Evolutionary conservation across 345 rosid species (phyloP), one percentile per base, ranked within the genome.

Genomic region (Syzygium aromaticum): DNA sequence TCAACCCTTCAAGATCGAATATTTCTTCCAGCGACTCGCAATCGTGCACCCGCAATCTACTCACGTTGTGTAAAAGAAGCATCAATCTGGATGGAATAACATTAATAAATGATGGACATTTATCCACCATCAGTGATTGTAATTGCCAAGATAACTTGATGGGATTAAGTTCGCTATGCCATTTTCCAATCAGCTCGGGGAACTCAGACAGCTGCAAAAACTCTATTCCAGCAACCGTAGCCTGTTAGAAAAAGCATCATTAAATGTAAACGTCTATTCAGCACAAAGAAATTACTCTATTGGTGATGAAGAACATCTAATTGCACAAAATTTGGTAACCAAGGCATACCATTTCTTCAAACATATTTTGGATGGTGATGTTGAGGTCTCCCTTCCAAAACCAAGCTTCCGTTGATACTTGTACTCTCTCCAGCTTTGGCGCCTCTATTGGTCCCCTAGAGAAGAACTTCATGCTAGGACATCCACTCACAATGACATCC

Each of bases 201-300:
- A 64, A 30, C 11, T 30, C 1, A 64, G 22, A 30, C 0, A 64
- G 3, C 11, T 0, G 1, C 3, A 64, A 0, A 5, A 6, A 2
- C 9, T 61, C 6, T 1, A 3, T 8, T 30, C 5, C 23, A 3
- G 3, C 40, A 30, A 8, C 6, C 0, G 11, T 30, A 64, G 11
- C 77, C 77, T 64, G 21, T 64, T n/a, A 7, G 6, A 30, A 28
- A 64, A 15, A 64, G 0, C 22, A 30, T 28, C 22, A 15, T 28
- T 64, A 64, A 64, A 28, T 64, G 40, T 30, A 2, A 64, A 64
- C 21, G 16, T 28, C 5, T 3, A 8, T 1, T 30, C 17, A 67
- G 46, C 3, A 8, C 33, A 8, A 2, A 9, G 13, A 16, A 30
- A 33, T 19, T 12, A 59, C 17, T 27, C 4, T 27, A 27, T 27